These are phyloP conservation scores for Handroanthus guayacan DNA, from an alignment of 257 asterid genomes.

Conservation along the genomic window DNA sequence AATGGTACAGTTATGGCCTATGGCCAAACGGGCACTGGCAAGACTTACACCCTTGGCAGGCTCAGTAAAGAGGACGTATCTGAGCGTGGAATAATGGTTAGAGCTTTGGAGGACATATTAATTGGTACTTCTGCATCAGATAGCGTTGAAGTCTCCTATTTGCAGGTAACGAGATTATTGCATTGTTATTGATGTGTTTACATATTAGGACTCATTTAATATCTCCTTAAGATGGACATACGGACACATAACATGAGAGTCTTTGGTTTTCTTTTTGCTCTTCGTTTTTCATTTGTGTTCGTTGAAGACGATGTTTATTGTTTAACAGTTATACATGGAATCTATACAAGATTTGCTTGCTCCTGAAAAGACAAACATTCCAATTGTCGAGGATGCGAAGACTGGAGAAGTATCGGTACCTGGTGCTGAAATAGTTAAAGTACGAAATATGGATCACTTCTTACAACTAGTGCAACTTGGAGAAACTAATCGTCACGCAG, in stretches of 20 bases:
- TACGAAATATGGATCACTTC: constrained; percentile 74
- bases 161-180: constrained; percentile 65
- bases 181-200: background rate
- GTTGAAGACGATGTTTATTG: constrained; percentile 18
- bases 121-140: constrained; percentile 61
- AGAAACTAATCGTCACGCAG: constrained; percentile 90
- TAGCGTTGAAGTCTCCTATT: constrained; percentile 71
- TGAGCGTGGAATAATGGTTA: constrained; percentile 92
- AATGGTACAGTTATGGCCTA: constrained; percentile 94
- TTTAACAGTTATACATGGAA: constrained; percentile 80
- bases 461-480: constrained; percentile 72
- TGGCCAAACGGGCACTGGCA: constrained; percentile 96
- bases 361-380: constrained; percentile 80
- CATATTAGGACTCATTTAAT: background rate
- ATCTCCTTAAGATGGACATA: constrained; percentile 1
- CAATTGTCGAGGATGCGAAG: constrained; percentile 83
- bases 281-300: constrained; percentile 22
- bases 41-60: constrained; percentile 86
- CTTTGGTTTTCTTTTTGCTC: constrained; percentile 1
- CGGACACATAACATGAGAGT: background rate
- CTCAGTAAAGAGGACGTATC: constrained; percentile 77
- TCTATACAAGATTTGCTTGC: constrained; percentile 93
- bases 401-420: constrained; percentile 87
- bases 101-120: constrained; percentile 86
- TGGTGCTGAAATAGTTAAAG: constrained; percentile 73